Evolutionary conservation across 2,329 filamentous ascomycete genomes (phyloP), one percentile per base, ranked within the genome.

Genomic region (Pseudocercospora eumusae): DNA sequence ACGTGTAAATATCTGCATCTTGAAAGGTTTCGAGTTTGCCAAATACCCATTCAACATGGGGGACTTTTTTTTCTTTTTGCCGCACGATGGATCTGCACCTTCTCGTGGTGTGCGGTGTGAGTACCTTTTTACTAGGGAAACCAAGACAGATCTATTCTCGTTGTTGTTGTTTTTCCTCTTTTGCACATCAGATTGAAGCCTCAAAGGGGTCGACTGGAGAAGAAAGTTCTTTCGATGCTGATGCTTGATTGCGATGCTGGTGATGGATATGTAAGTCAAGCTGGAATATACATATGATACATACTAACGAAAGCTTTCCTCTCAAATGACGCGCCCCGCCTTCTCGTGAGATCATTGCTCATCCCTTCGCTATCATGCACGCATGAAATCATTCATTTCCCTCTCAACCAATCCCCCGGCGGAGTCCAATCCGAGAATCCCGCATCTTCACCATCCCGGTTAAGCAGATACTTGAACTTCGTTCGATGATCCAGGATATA

Each of bases 381-480:
- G 10, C 15, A 33, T 33, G 15, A 15, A 6, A 40, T 54, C 49
- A 54, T 40, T 54, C 52, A 28, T 27, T 54, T 54, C 36, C 36
- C 50, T 54, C 36, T 54, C 50, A 54, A 23, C 52, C 28, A 36
- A 31, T 23, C 28, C 15, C 20, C 28, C 52, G 52, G 28, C 33
- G 55, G 55, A 21, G 50, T 44, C 52, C 52, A 64, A 58, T 71
- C 69, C 13, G 56, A 62, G 64, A 79, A 80, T 27, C 76, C 78
- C 23, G 72, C 78, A 64, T 76, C 72, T 31, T 67, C 64, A 2
- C 74, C 74, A 59, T 78, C 77, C 31, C 79, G 71, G 69, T 80
- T 69, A 13, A 81, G 63, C 59, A 80, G 63, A 67, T 76, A 78
- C 21, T 65, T 67, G 64, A 77, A 80, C 44, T 67, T 69, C 42